phyloP scores from a whole-genome alignment of 2,329 filamentous ascomycete species.

The Cryphonectria parasitica region DNA sequence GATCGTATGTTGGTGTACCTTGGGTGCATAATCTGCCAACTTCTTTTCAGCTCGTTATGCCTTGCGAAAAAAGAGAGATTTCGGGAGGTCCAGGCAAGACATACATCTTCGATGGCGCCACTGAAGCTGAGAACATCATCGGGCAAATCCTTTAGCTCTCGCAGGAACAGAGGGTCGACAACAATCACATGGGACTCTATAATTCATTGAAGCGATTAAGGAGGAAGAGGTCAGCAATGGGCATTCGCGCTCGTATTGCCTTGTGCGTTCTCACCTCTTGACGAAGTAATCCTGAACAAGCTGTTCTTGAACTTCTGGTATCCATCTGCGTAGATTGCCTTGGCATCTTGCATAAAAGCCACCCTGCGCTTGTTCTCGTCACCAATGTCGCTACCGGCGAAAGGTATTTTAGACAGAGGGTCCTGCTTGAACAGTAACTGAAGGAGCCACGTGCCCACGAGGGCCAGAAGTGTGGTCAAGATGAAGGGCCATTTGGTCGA shows the following conservation, averaged over 20 bases:
- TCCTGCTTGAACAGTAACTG: slow-evolving; percentile 23
- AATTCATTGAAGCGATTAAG: too few species aligned
- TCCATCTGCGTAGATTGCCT: slow-evolving; percentile 36
- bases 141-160: slow-evolving; percentile 25
- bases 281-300: slow-evolving; percentile 23
- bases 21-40: slow-evolving; percentile 21
- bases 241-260: too few species aligned
- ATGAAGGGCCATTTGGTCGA: slow-evolving; percentile 22
- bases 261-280: slow-evolving; percentile 5
- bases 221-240: background rate
- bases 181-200: slow-evolving; percentile 20
- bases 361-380: slow-evolving; percentile 35
- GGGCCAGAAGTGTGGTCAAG: slow-evolving; percentile 17
- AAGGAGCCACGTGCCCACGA: slow-evolving; percentile 22
- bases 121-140: slow-evolving; percentile 23
- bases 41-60: background rate
- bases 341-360: slow-evolving; percentile 34
- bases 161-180: slow-evolving; percentile 17
- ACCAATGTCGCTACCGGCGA: slow-evolving; percentile 35
- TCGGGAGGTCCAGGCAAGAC: background rate
- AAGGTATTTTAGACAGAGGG: slow-evolving; percentile 34
- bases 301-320: slow-evolving; percentile 35
- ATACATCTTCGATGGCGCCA: slow-evolving; percentile 23
- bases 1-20: slow-evolving; percentile 21
- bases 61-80: background rate